These are phyloP conservation scores for Fonsecaea multimorphosa DNA, from an alignment of 2,329 filamentous ascomycete genomes.

Conservation along the genomic window DNA sequence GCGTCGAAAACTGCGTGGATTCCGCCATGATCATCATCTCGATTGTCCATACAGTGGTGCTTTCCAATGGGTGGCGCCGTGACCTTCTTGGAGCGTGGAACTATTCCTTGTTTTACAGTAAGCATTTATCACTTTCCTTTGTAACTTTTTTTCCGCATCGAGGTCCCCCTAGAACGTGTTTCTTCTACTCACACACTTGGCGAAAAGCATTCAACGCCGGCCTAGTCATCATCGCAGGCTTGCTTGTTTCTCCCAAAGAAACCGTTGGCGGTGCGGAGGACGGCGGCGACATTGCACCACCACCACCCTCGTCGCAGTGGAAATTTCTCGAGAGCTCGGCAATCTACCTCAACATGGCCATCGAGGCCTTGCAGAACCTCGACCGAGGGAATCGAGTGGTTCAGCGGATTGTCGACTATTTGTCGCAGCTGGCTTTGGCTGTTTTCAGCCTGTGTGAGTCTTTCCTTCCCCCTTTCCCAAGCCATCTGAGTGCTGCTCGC, in stretches of 20 bases:
- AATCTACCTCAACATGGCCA: conserved; percentile 19
- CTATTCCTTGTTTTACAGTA: conserved; percentile 46
- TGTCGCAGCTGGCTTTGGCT: conserved; percentile 15
- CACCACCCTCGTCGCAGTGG: conserved; percentile 1
- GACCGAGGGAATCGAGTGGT: conserved; percentile 20
- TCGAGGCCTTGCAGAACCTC: conserved; percentile 19
- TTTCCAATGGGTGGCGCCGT: conserved; percentile 35
- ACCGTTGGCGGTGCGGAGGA: not conserved
- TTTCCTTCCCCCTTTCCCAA: too few species aligned
- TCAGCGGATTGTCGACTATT: conserved; percentile 16
- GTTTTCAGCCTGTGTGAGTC: not conserved
- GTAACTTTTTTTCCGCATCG: not conserved
- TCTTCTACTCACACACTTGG: not conserved
- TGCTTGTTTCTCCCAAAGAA: conserved; percentile 15
- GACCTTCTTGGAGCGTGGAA: conserved; percentile 44
- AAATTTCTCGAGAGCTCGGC: conserved; percentile 2
- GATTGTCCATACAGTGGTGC: conserved; percentile 37
- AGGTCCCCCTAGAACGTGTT: too few species aligned
- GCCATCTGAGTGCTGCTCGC: too few species aligned
- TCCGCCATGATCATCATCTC: conserved; percentile 44
- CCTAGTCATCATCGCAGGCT: conserved; percentile 13
- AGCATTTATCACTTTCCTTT: conserved; percentile 12
- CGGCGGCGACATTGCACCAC: not conserved
- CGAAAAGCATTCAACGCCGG: conserved; percentile 17
- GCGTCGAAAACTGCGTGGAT: conserved; percentile 44